Base-by-base conservation (phyloP, 352 stramenopile species). In the Phytophthora pseudosyringae region DNA sequence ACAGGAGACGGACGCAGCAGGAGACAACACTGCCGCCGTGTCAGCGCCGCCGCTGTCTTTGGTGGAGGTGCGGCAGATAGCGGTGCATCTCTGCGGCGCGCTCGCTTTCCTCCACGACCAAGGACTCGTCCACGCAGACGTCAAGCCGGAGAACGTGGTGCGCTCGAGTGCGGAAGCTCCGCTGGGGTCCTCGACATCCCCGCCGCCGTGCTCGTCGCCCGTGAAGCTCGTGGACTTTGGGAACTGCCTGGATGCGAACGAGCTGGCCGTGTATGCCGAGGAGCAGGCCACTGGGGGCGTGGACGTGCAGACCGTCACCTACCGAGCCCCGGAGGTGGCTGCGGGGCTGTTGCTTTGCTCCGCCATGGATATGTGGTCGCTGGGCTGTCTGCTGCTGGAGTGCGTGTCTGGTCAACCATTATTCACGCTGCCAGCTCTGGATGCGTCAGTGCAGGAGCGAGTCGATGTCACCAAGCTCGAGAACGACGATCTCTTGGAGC, bases 171-270 rank as follows among this genome's bases (percentile, higher is more conserved):
- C 47, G 26, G 47, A 66, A 48, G 62, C 55, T 53, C 38, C 59
- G 33, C 12, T 71, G 44, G 39, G 51, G 21, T 44, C 66, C 46
- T 64, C 39, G 10, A 16, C 46, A 21, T 56, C 36, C 2, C 28
- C 32, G 9, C 31, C 43, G 12, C 31, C 39, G 5, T 69, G 53
- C 29, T 71, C 53, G 2, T 73, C 61, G 2, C 65, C 64, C n/a
- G 54, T 91, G 18, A 89, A 89, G 67, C 73, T 93, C 18, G 75
- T 90, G 39, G 85, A 93, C 73, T 90, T 91, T 80, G 85, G 85
- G 15, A 93, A 93, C 52, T 89, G 81, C 43, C 72, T 93, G 28
- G 75, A 88, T 47, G 56, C 33, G 12, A 64, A 53, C 16, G 64
- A 84, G 56, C 51, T 89, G 21, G 54, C 57, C 4, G 46, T 78